A percentile compares a stretch with the other conserved stretches of the same genome.
These are phyloP conservation scores for Fusarium guadeloupense DNA, from an alignment of 2,329 filamentous ascomycete species.

Conservation along the genomic window DNA sequence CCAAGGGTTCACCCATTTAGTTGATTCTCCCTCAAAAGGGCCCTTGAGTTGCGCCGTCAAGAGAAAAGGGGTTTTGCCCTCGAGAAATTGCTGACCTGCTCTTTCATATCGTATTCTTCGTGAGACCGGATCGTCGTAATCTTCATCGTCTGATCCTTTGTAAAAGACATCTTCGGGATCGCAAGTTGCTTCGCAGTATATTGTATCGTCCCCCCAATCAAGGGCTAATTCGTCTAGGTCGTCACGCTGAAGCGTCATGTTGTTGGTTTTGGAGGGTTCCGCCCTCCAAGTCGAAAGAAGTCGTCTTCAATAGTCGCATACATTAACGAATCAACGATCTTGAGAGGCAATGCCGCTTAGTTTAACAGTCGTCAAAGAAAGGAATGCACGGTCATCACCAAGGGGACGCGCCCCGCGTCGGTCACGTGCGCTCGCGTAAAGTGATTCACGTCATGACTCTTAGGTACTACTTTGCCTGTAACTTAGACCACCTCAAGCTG, in stretches of 20 bases:
- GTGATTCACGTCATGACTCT: constrained; percentile 33
- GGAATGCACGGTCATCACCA: constrained; percentile 36
- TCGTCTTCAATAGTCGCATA: constrained; percentile 1
- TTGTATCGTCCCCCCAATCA: constrained; percentile 45
- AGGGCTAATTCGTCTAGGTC: constrained; percentile 24
- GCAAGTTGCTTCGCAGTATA: constrained; percentile 59
- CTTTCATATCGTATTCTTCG: constrained; percentile 66
- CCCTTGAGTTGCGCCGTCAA: constrained; percentile 69
- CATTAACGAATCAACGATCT: background rate
- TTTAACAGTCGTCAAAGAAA: constrained; percentile 7
- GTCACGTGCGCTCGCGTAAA: constrained; percentile 52
- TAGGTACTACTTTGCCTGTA: no score
- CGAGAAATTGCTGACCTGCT: constrained; percentile 66
- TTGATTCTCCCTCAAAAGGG: constrained; percentile 60
- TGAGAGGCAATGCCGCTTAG: constrained; percentile 1
- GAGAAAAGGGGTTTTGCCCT: constrained; percentile 64
- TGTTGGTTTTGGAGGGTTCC: constrained; percentile 20
- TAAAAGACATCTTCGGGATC: constrained; percentile 60
- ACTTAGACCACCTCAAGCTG: no score
- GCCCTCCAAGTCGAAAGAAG: constrained; percentile 12
- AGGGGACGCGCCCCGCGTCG: constrained; percentile 44
- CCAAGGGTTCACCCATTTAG: constrained; percentile 50
- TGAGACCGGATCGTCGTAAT: constrained; percentile 57
- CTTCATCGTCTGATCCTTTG: constrained; percentile 66
- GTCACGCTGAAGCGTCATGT: constrained; percentile 23